Conservation (phyloP, 345 rosid species). For the Linum lewisii region DNA sequence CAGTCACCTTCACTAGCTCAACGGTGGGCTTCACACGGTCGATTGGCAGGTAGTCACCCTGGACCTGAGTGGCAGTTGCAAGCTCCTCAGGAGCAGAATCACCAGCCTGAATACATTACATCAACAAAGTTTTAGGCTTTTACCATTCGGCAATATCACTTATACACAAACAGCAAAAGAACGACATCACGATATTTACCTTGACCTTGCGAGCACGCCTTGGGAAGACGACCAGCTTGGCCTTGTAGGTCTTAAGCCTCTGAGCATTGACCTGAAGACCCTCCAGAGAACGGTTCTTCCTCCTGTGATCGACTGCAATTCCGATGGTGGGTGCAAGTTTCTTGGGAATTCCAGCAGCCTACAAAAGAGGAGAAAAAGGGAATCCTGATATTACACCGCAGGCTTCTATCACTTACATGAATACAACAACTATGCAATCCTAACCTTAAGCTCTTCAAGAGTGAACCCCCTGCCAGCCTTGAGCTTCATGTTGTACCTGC, state of each 20-base stretch:
- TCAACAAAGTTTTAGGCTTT: neutral
- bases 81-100: slow-evolving; percentile 25
- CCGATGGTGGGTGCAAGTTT: slow-evolving; percentile 77
- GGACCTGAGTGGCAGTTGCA: slow-evolving; percentile 29
- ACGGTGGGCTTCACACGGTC: slow-evolving; percentile 20
- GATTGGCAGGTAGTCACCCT: slow-evolving; percentile 26
- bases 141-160: neutral
- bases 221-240: slow-evolving; percentile 81
- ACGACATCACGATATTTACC: slow-evolving; percentile 25
- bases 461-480: slow-evolving; percentile 82
- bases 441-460: slow-evolving; percentile 89
- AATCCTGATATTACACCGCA: too few species aligned
- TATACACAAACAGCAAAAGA: neutral
- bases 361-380: neutral
- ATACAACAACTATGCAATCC: too few species aligned
- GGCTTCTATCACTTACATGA: too few species aligned
- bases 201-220: slow-evolving; percentile 47
- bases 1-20: slow-evolving; percentile 22
- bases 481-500: slow-evolving; percentile 81
- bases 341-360: slow-evolving; percentile 87
- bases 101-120: slow-evolving; percentile 21
- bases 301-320: slow-evolving; percentile 70
- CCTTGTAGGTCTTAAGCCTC: slow-evolving; percentile 87
- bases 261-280: slow-evolving; percentile 72
- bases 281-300: slow-evolving; percentile 67